A percentile compares a stretch with the other conserved stretches of the same genome.
phyloP scores from a whole-genome alignment of 2,329 filamentous ascomycete genomes.

The Trichophyton rubrum region DNA sequence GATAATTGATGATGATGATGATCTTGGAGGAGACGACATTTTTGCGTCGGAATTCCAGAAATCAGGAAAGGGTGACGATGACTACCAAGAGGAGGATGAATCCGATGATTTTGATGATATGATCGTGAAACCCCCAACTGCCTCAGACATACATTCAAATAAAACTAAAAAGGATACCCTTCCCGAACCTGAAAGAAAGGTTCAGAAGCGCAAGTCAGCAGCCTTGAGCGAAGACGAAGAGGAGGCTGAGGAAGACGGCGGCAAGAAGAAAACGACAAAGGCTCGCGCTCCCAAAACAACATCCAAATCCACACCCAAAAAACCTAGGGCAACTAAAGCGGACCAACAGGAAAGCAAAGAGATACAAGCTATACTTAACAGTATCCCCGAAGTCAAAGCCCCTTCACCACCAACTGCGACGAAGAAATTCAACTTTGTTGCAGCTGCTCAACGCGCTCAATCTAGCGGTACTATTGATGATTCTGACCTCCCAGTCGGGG shows the following conservation, averaged over 20 bases:
- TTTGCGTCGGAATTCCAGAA: conserved; percentile 61
- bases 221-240: conserved; percentile 42
- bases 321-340: conserved; percentile 52
- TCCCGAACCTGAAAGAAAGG: conserved; percentile 34
- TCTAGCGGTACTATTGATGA: conserved; percentile 52
- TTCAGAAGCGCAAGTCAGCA: conserved; percentile 47
- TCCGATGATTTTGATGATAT: conserved; percentile 50
- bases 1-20: conserved; percentile 50
- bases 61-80: conserved; percentile 53
- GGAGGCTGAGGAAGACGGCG: conserved; percentile 41
- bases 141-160: conserved; percentile 27
- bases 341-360: conserved; percentile 54
- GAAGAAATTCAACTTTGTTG: conserved; percentile 69
- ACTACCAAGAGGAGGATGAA: conserved; percentile 54
- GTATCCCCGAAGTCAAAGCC: conserved; percentile 67
- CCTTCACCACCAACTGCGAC: conserved; percentile 66
- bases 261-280: conserved; percentile 43
- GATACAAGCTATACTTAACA: conserved; percentile 75
- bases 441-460: conserved; percentile 41
- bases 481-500: conserved; percentile 65
- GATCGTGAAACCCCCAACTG: conserved; percentile 47
- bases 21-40: conserved; percentile 66
- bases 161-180: conserved; percentile 38
- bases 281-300: background rate
- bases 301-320: conserved; percentile 26